Conservation (phyloP, 2,329 filamentous ascomycete species). For the Colletotrichum zoysiae region DNA sequence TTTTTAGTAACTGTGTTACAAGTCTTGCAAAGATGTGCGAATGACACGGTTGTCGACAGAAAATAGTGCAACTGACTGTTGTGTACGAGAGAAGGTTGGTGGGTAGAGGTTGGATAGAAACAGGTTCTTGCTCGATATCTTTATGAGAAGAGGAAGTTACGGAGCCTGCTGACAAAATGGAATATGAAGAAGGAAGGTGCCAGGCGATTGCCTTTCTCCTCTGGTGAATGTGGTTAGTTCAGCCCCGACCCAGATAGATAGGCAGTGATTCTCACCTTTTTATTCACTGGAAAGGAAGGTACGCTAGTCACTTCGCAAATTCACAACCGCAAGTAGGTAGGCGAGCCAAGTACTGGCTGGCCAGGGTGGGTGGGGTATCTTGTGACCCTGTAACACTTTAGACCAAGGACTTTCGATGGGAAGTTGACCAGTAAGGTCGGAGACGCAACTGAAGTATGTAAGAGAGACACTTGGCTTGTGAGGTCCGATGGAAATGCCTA, state of each 20-base stretch:
- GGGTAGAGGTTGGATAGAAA: background rate
- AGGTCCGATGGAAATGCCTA: too few relatives aligned
- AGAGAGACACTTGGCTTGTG: background rate
- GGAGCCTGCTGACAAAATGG: too few relatives aligned
- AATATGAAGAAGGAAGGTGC: background rate
- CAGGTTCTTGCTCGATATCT: background rate
- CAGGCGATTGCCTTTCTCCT: background rate
- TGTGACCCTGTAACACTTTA: background rate
- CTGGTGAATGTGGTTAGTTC: background rate
- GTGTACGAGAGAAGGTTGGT: background rate
- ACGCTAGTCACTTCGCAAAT: background rate
- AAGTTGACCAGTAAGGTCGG: background rate
- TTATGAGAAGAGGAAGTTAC: background rate
- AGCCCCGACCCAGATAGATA: background rate
- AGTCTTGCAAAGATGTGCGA: background rate
- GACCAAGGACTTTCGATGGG: too few relatives aligned
- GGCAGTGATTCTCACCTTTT: background rate
- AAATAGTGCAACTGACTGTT: background rate
- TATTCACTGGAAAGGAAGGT: background rate
- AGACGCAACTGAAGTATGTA: background rate
- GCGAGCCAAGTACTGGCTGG: background rate
- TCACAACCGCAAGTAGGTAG: background rate
- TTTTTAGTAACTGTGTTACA: background rate
- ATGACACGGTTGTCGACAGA: background rate
- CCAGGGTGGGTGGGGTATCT: background rate